Evolutionary conservation across 1,139 yeast genomes (phyloP), one percentile per base, ranked within the genome.

Genomic region (Yamadazyma atmosphaerica): DNA sequence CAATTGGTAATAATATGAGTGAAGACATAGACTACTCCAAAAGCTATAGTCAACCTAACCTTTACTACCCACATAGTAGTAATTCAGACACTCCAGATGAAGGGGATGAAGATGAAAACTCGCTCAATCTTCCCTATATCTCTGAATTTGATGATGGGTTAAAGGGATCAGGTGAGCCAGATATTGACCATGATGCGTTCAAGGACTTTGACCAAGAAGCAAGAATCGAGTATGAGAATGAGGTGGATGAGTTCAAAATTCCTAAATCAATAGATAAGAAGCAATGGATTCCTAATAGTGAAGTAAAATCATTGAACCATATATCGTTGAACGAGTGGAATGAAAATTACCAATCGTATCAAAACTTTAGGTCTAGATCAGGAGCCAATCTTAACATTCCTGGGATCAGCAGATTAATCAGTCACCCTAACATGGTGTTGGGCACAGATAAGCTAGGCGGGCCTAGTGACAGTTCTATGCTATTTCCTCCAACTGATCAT

Each of bases 321-420:
- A 62, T 66, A 11, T 55, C 67, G 8, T 50, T 60, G 13, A 50
- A 60, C 21, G 63, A 65, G 22, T 68, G 74, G 73, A 59, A 61
- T 23, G 47, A 51, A 6, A 55, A 61, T 34, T 39, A 55, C 7
- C 48, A 50, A 8, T 25, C 41, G 3, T 68, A 68, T 54, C 44
- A 51, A 7, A 55, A 58, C 22, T 39, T 41, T 5, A 45, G 65
- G 35, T 43, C 52, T 8, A 50, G 65, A 32, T 55, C 61, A 2
- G 53, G 53, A 3, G 46, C 37, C 4, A 43, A 41, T 23, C 22
- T 45, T 23, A 43, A 40, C 33, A 36, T 41, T 4, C 50, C 56
- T 2, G 52, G 54, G 10, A 39, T 46, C 15, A 41, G 46, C 12
- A 41, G 44, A 19, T 18, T 47, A n/a, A n/a, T n/a, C n/a, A n/a